Conservation (phyloP, 441 rosid genomes). For the Mallotus repandus region DNA sequence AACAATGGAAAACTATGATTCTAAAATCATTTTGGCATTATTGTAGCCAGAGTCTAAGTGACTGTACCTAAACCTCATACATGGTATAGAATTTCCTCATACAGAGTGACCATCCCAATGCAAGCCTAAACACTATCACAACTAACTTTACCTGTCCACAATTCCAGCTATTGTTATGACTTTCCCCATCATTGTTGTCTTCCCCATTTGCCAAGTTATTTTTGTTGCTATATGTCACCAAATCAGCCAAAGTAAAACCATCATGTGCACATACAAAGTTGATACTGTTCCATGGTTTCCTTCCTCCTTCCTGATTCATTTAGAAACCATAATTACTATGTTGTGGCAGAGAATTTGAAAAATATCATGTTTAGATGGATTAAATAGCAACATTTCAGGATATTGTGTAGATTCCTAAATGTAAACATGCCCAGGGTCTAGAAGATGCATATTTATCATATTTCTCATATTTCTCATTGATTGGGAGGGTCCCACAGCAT, state of each 20-base stretch:
- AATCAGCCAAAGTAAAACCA: slow-evolving; percentile 86
- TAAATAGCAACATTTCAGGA: background rate
- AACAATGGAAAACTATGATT: background rate
- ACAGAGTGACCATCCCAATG: background rate
- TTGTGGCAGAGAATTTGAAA: background rate
- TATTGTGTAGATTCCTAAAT: background rate
- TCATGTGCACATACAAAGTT: slow-evolving; percentile 94
- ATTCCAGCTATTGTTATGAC: slow-evolving; percentile 91
- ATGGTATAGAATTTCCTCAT: background rate
- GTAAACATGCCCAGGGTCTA: background rate
- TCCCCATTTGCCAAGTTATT: slow-evolving; percentile 94
- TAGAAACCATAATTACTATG: slow-evolving; percentile 7
- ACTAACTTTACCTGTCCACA: slow-evolving; percentile 73
- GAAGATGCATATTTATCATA: background rate
- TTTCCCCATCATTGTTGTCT: slow-evolving; percentile 93
- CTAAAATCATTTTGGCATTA: background rate
- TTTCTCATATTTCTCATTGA: background rate
- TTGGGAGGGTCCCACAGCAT: background rate
- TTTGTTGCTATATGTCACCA: slow-evolving; percentile 81
- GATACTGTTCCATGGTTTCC: slow-evolving; percentile 95
- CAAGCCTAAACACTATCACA: background rate
- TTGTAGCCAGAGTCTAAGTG: background rate
- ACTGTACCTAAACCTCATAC: background rate
- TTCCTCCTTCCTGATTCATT: slow-evolving; percentile 72
- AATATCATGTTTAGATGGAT: background rate